Evolutionary conservation across 2,329 filamentous ascomycete species (phyloP).

Genomic region (Fusarium tuaranense): DNA sequence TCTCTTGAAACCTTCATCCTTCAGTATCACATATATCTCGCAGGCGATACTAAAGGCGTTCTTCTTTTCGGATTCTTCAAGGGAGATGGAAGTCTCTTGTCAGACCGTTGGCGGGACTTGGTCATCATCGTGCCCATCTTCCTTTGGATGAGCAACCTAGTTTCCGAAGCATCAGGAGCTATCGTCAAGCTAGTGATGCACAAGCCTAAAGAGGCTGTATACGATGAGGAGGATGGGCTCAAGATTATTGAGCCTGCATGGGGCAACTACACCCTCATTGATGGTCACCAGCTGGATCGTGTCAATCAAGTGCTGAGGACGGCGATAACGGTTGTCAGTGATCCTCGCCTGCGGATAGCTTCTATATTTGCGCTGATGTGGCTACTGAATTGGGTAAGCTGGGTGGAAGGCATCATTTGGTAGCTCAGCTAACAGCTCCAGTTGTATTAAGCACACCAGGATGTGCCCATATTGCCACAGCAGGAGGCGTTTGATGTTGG

Average conservation of each 20-base stretch:
- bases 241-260: conserved; percentile 39
- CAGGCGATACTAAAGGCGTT: conserved; percentile 66
- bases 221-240: conserved; percentile 30
- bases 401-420: fast-evolving
- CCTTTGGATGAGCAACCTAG: conserved; percentile 44
- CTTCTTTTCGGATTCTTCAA: conserved; percentile 50
- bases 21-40: conserved; percentile 72
- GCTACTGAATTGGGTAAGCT: conserved; percentile 42
- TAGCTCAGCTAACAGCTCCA: conserved; percentile 22
- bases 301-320: conserved; percentile 4
- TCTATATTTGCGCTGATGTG: conserved; percentile 36
- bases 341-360: conserved; percentile 26
- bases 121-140: conserved; percentile 44
- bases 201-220: conserved; percentile 15
- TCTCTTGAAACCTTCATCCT: conserved; percentile 71
- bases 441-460: conserved; percentile 26
- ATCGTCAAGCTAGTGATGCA: conserved; percentile 43
- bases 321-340: not conserved
- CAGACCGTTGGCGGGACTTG: conserved; percentile 43
- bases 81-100: conserved; percentile 38
- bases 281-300: not conserved
- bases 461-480: not conserved
- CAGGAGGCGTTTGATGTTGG: not conserved
- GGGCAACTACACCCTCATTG: conserved; percentile 23
- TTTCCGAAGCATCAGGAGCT: conserved; percentile 39